Conservation (phyloP, 1,139 yeast species). For the Protomyces pachydermus region DNA sequence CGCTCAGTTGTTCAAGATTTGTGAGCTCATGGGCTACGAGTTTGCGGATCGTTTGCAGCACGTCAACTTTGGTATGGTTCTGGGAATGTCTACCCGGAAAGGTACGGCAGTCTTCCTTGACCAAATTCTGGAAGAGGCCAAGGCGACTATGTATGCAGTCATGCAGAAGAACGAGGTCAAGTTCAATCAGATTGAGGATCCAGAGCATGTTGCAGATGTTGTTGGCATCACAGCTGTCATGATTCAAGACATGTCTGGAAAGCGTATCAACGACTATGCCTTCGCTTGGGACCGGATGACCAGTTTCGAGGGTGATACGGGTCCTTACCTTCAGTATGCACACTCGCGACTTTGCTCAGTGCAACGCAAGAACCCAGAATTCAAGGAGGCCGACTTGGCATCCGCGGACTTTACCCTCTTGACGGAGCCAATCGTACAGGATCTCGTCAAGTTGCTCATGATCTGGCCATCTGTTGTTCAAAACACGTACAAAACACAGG, state of each 20-base stretch:
- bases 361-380: slow-evolving; percentile 65
- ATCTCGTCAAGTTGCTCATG: slow-evolving; percentile 70
- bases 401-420: slow-evolving; percentile 69
- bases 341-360: slow-evolving; percentile 95
- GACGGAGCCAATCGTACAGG: slow-evolving; percentile 68
- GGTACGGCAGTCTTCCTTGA: slow-evolving; percentile 98
- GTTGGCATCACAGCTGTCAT: slow-evolving; percentile 96
- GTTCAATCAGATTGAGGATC: slow-evolving; percentile 89
- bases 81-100: slow-evolving; percentile 97
- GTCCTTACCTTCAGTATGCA: slow-evolving; percentile 97
- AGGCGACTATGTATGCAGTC: slow-evolving; percentile 93
- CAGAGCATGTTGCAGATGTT: slow-evolving; percentile 91
- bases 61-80: slow-evolving; percentile 95
- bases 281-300: slow-evolving; percentile 99
- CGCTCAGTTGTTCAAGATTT: slow-evolving; percentile 90
- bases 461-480: slow-evolving; percentile 90
- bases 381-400: slow-evolving; percentile 31
- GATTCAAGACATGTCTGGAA: slow-evolving; percentile 99
- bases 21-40: slow-evolving; percentile 83
- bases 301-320: slow-evolving; percentile 98
- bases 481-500: slow-evolving; percentile 77
- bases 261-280: slow-evolving; percentile 91
- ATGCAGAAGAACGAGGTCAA: slow-evolving; percentile 90
- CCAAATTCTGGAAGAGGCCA: slow-evolving; percentile 87
- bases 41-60: slow-evolving; percentile 82